A percentile compares a stretch with the other conserved stretches of the same genome.
Evolutionary conservation across 2,329 filamentous ascomycete species (phyloP).

Genomic region (Grosmannia penicillata): DNA sequence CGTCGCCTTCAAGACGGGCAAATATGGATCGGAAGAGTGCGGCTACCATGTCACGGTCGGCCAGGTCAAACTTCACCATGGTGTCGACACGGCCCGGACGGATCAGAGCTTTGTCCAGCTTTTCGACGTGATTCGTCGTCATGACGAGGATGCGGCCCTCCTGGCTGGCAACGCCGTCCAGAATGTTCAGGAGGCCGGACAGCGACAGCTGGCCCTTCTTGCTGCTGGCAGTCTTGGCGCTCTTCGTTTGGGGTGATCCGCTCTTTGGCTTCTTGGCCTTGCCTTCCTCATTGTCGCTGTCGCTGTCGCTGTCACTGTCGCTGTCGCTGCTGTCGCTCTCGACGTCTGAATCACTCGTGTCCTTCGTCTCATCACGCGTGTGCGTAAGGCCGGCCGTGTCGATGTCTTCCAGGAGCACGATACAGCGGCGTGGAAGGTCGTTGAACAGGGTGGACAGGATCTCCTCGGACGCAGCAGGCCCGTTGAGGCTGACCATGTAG

Average conservation of each 20-base stretch:
- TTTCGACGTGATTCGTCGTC: conserved; percentile 50
- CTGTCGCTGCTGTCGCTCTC: conserved; percentile 8
- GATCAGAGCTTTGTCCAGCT: conserved; percentile 46
- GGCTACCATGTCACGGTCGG: conserved; percentile 35
- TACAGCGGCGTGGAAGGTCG: conserved; percentile 52
- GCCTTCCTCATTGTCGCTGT: conserved; percentile 3
- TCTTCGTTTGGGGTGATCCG: too few relatives aligned
- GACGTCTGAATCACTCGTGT: conserved; percentile 1
- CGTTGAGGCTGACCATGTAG: conserved; percentile 57
- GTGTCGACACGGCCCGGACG: conserved; percentile 48
- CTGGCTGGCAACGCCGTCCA: conserved; percentile 57
- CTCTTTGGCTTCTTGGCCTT: too few relatives aligned
- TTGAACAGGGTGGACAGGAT: conserved; percentile 48
- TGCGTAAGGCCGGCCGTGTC: conserved; percentile 58
- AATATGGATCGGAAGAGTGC: conserved; percentile 46
- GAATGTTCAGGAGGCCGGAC: conserved; percentile 65
- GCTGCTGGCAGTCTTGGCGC: background rate
- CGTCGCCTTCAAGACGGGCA: conserved; percentile 29
- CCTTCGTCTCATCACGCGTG: conserved; percentile 26
- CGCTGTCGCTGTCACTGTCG: conserved; percentile 3
- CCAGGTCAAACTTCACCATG: conserved; percentile 39
- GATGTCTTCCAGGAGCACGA: conserved; percentile 64
- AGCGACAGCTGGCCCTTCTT: conserved; percentile 39
- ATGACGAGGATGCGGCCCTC: conserved; percentile 50
- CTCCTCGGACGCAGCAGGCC: conserved; percentile 48